These are phyloP conservation scores for Fomitopsis betulina DNA, from an alignment of 1,284 basidiomycete species.

Conservation along the genomic window DNA sequence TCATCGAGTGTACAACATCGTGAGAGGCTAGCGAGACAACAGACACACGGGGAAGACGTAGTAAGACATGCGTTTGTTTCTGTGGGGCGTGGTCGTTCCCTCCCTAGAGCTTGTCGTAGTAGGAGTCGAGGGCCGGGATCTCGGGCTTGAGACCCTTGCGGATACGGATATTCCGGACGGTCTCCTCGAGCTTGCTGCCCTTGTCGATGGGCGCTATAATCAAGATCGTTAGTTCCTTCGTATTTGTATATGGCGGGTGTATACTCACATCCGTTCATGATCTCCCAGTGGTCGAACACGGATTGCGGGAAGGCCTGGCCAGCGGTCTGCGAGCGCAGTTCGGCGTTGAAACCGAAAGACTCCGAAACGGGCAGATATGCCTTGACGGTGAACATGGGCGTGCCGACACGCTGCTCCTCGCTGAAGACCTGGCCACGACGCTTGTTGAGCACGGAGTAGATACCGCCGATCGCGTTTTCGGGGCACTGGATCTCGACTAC, in stretches of 20 bases:
- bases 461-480: conserved; percentile 96
- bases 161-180: conserved; percentile 80
- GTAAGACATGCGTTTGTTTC: conserved; percentile 22
- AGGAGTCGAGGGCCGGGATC: conserved; percentile 80
- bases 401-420: conserved; percentile 96
- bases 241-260: conserved; percentile 18
- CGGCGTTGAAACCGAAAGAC: conserved; percentile 99
- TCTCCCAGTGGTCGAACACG: conserved; percentile 92
- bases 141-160: conserved; percentile 96
- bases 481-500: conserved; percentile 97
- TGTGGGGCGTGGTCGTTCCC: conserved; percentile 19
- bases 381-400: conserved; percentile 99
- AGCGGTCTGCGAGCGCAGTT: conserved; percentile 87
- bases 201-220: conserved; percentile 70
- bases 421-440: conserved; percentile 98
- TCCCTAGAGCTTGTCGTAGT: conserved; percentile 78
- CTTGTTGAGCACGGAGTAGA: conserved; percentile 94
- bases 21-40: conserved; percentile 20
- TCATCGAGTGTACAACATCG: conserved; percentile 23
- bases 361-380: conserved; percentile 96
- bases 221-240: neutral
- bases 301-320: conserved; percentile 98
- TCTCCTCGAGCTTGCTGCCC: conserved; percentile 86
- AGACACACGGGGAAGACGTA: conserved; percentile 20
- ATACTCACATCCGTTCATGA: conserved; percentile 74